A percentile compares a stretch with the other conserved stretches of the same genome.
Evolutionary conservation across 352 stramenopile genomes (phyloP).

Genomic region (Phytophthora parvispora): DNA sequence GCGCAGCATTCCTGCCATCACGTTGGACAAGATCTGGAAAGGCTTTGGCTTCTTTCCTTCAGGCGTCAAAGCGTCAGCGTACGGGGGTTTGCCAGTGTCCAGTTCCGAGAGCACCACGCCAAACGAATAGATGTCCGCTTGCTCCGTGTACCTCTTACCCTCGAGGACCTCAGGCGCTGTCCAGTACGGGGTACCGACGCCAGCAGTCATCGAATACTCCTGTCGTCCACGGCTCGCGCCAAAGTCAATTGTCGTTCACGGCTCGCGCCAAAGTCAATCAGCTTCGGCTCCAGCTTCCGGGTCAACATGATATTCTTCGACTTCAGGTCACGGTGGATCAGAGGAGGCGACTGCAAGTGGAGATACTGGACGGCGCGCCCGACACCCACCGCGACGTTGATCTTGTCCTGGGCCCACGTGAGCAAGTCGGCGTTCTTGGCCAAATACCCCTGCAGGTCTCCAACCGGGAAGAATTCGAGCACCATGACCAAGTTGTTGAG

Average conservation of each 20-base stretch:
- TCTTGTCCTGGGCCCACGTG: neutral
- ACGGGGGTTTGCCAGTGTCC: conserved; percentile 19
- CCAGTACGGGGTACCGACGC: conserved; percentile 29
- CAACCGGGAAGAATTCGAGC: conserved; percentile 38
- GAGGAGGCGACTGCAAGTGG: neutral
- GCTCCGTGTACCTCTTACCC: conserved; percentile 4
- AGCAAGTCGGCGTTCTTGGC: neutral
- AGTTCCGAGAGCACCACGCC: neutral
- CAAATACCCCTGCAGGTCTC: neutral
- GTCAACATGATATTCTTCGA: conserved; percentile 69
- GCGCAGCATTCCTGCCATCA: conserved; percentile 43
- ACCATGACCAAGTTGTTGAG: conserved; percentile 48
- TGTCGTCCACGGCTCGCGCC: conserved; percentile 16
- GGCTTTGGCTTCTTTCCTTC: conserved; percentile 33
- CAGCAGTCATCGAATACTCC: conserved; percentile 20
- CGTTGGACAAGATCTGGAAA: conserved; percentile 44
- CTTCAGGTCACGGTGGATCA: conserved; percentile 34
- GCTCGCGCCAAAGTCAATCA: conserved; percentile 45
- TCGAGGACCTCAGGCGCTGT: conserved; percentile 34
- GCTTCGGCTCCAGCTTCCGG: conserved; percentile 41
- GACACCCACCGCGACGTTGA: neutral
- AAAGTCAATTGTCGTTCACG: conserved; percentile 44
- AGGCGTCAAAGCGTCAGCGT: conserved; percentile 9
- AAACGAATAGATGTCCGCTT: neutral
- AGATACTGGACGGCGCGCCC: neutral